Base-by-base conservation (phyloP, 129 eudicot species). In the Solidago caesia region DNA sequence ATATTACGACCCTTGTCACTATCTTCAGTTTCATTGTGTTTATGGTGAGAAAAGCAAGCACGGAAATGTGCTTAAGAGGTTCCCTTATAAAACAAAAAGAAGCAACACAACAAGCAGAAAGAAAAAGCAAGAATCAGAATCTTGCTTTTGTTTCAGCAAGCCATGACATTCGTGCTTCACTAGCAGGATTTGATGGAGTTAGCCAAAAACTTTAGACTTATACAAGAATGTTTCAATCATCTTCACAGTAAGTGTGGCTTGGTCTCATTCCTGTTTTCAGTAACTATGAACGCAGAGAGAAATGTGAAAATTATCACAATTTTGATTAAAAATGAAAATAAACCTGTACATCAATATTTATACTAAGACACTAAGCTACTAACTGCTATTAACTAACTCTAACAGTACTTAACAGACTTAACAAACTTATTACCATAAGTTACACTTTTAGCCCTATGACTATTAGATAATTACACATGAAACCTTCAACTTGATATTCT, bases 101-200 rank as follows among this genome's bases (percentile, higher is more conserved):
- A 68, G 81, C 82, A 58, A 87, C 94, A 16, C 71, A 67, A 44
- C 79, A 85, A 61, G 83, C 85, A 2, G 97, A 92, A 76, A 74
- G 93, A 45, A 88, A 86, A 61, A 80, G 87, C 72, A 85, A 72
- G 82, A 84, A 81, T 16, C 88, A 79, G 64, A 88, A 86, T 77
- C 74, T 75, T n/a, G 92, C 90, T 7, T 87, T 85, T 73, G 92
- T 86, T 15, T 81, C 68, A 2, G 95, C 92, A 25, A 87, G 91
- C 84, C 98, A 92, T 65, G 96, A 92, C 14, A 79, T 89, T 2
- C 93, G 98, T 14, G 87, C 86, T 61, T 77, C 82, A 15, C 64
- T 92, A 48, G 90, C 90, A 65, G 93, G 90, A 13, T 81, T 92
- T 39, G 72, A 67, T 27, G 90, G 86, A 84, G 44, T 29, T 89